These are phyloP conservation scores for Gamsiella multidivaricata DNA, from an alignment of 192 early-diverging fungal species.

Conservation along the genomic window DNA sequence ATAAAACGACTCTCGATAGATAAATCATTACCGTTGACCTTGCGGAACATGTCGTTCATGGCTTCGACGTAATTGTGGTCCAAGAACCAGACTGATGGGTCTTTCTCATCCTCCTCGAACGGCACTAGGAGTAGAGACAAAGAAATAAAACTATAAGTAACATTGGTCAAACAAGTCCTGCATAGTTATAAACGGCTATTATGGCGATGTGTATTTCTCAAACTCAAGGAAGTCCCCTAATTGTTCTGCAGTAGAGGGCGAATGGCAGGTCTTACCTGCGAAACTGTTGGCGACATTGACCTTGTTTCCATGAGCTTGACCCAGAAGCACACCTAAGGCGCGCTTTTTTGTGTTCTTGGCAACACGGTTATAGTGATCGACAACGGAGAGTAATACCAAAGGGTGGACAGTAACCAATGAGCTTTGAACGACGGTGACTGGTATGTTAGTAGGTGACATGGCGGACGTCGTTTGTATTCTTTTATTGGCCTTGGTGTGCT, in stretches of 20 bases:
- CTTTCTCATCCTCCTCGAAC: conserved; percentile 99
- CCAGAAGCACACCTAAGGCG: conserved; percentile 95
- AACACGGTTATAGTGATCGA: conserved; percentile 98
- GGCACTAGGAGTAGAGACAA: conserved; percentile 76
- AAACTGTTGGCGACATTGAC: conserved; percentile 99
- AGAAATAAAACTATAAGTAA: background rate
- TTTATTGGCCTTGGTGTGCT: no score
- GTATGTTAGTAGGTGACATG: conserved; percentile 39
- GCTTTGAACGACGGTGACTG: conserved; percentile 56
- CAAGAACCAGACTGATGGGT: conserved; percentile 97
- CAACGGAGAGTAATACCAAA: conserved; percentile 96
- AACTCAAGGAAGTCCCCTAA: no score
- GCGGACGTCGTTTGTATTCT: no score
- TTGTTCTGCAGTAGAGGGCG: no score
- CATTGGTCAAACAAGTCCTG: no score
- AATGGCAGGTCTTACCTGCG: conserved; percentile 71
- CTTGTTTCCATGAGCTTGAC: conserved; percentile 85
- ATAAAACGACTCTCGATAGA: no score
- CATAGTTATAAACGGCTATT: no score
- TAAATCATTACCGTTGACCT: conserved; percentile 87
- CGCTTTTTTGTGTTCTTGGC: conserved; percentile 95
- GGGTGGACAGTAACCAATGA: conserved; percentile 91
- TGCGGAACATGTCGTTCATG: conserved; percentile 99
- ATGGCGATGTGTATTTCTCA: no score
- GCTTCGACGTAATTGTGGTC: conserved; percentile 99